These are phyloP conservation scores for Candida mattraensis DNA, from an alignment of 805 yeast genomes.

Conservation along the genomic window DNA sequence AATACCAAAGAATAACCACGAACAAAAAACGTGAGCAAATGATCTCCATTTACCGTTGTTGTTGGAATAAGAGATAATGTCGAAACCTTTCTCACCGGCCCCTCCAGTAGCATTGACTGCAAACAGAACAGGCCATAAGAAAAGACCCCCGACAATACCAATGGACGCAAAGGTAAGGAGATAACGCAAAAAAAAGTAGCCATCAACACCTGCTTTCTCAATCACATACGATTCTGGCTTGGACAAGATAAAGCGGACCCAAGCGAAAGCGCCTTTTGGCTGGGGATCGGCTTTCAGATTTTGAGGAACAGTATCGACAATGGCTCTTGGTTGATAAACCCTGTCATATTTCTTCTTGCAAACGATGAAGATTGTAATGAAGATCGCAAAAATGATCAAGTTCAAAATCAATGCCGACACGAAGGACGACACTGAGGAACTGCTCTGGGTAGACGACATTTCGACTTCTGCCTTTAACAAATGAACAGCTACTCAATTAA, in stretches of 20 bases:
- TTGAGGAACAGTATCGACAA: constrained; percentile 46
- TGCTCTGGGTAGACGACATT: constrained; percentile 1
- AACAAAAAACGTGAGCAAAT: constrained; percentile 72
- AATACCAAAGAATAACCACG: constrained; percentile 73
- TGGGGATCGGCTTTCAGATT: constrained; percentile 44
- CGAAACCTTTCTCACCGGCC: constrained; percentile 54
- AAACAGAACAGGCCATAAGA: constrained; percentile 67
- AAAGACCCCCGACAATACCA: constrained; percentile 51
- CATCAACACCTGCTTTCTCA: constrained; percentile 74
- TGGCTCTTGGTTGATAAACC: constrained; percentile 53
- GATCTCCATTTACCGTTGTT: constrained; percentile 61
- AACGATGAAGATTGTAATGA: constrained; percentile 38
- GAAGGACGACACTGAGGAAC: constrained; percentile 48
- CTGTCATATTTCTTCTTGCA: constrained; percentile 44
- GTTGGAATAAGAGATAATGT: constrained; percentile 62
- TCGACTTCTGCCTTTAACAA: background rate
- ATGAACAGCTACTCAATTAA: background rate
- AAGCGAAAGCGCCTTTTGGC: constrained; percentile 47
- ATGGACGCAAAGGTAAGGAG: constrained; percentile 53
- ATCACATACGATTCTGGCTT: constrained; percentile 62
- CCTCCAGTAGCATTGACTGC: constrained; percentile 78
- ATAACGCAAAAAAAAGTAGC: constrained; percentile 71
- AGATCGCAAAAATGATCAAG: constrained; percentile 41
- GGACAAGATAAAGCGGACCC: constrained; percentile 52
- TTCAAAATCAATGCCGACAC: constrained; percentile 48